Conservation (phyloP, 345 rosid species). For the Moricandia arvensis region DNA sequence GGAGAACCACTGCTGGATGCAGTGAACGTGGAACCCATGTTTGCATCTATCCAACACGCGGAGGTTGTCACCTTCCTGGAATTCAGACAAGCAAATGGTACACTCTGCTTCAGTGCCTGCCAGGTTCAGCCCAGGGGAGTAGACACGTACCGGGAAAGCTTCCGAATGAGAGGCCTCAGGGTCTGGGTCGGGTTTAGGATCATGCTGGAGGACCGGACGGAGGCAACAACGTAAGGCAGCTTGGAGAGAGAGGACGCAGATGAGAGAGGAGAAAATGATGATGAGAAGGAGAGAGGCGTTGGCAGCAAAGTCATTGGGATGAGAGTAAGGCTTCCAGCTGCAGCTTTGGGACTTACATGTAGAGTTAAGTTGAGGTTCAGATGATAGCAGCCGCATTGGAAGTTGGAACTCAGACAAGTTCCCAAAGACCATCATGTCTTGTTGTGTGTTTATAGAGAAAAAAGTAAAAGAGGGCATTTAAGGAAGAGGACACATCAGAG, state of each 20-base stretch:
- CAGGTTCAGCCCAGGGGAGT: slow-evolving; percentile 44
- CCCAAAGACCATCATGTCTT: slow-evolving; percentile 4
- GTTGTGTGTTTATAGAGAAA: slow-evolving; percentile 30
- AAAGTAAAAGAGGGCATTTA: slow-evolving; percentile 9
- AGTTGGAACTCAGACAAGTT: slow-evolving; percentile 26
- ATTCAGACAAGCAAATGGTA: slow-evolving; percentile 71
- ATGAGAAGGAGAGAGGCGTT: slow-evolving; percentile 49
- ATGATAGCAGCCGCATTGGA: slow-evolving; percentile 36
- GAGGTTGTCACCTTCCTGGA: slow-evolving; percentile 55
- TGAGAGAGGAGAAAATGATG: slow-evolving; percentile 54
- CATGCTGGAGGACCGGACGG: slow-evolving; percentile 20
- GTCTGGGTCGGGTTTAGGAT: slow-evolving; percentile 26
- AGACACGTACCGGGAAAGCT: slow-evolving; percentile 31
- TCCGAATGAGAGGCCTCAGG: slow-evolving; percentile 30
- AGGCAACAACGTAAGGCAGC: slow-evolving; percentile 66
- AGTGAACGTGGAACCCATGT: slow-evolving; percentile 70
- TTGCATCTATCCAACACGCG: slow-evolving; percentile 58
- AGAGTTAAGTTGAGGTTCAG: slow-evolving; percentile 21
- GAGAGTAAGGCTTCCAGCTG: slow-evolving; percentile 37
- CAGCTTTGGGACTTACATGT: slow-evolving; percentile 32
- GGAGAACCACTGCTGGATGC: slow-evolving; percentile 62
- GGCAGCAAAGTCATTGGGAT: slow-evolving; percentile 47
- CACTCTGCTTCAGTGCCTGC: slow-evolving; percentile 58
- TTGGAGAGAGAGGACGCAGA: slow-evolving; percentile 55
- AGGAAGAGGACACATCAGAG: slow-evolving; percentile 20